These are phyloP conservation scores for Nakazawaea wickerhamii DNA, from an alignment of 805 yeast species.

Conservation along the genomic window DNA sequence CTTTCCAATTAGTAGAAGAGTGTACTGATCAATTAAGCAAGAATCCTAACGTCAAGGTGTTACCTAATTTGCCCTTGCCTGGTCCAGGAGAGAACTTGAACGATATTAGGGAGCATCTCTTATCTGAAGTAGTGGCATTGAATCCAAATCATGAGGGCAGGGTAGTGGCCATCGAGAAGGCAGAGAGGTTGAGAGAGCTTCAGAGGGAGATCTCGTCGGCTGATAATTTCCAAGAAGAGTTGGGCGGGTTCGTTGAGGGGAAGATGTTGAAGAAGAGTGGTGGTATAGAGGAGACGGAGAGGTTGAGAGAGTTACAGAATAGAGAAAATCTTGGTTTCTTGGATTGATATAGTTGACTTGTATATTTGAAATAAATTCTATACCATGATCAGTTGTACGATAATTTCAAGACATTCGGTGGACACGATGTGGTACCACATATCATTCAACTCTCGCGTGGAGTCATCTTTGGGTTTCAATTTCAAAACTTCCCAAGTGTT, in stretches of 20 bases:
- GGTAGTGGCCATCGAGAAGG: slow-evolving; percentile 81
- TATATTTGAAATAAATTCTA: background rate
- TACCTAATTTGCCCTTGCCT: slow-evolving; percentile 33
- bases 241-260: slow-evolving; percentile 79
- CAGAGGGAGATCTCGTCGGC: slow-evolving; percentile 53
- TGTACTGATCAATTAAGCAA: slow-evolving; percentile 76
- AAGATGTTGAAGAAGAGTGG: slow-evolving; percentile 75
- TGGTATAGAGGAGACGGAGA: slow-evolving; percentile 83
- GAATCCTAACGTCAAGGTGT: slow-evolving; percentile 36
- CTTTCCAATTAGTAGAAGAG: slow-evolving; percentile 73
- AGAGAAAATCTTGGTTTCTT: slow-evolving; percentile 49
- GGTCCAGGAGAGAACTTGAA: slow-evolving; percentile 58
- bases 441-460: background rate
- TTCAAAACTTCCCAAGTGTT: slow-evolving; percentile 18
- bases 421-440: background rate
- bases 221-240: slow-evolving; percentile 77
- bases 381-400: background rate
- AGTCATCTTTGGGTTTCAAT: slow-evolving; percentile 12
- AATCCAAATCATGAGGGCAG: slow-evolving; percentile 82
- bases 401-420: slow-evolving; percentile 2
- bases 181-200: slow-evolving; percentile 72
- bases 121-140: slow-evolving; percentile 72
- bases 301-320: slow-evolving; percentile 61
- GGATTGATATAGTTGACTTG: background rate
- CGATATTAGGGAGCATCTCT: slow-evolving; percentile 66